These are phyloP conservation scores for Ballota nigra DNA, from an alignment of 257 asterid genomes.

Conservation along the genomic window DNA sequence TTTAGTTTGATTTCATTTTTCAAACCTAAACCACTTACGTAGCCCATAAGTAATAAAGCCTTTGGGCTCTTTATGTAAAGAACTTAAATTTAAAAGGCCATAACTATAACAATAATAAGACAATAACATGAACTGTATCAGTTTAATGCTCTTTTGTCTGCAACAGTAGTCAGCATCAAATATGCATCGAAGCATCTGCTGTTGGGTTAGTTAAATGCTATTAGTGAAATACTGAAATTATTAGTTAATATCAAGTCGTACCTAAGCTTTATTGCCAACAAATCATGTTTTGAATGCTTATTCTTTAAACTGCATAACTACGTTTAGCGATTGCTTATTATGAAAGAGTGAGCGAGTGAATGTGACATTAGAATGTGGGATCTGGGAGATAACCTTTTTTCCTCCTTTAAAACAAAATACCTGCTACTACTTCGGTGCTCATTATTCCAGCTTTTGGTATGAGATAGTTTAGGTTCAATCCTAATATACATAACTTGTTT, in stretches of 20 bases:
- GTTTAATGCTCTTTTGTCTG: too few relatives aligned
- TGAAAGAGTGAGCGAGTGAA: not conserved
- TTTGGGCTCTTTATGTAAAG: not conserved
- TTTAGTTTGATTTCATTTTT: constrained; percentile 3
- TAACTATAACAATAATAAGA: not conserved
- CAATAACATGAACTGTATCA: not conserved
- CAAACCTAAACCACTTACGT: too few relatives aligned
- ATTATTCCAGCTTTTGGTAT: not conserved
- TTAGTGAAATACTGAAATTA: too few relatives aligned
- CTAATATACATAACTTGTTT: not conserved
- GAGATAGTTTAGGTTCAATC: not conserved
- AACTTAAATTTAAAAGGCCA: not conserved
- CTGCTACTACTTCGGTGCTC: not conserved
- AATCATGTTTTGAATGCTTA: too few relatives aligned
- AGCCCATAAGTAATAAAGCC: not conserved
- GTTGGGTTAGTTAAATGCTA: too few relatives aligned
- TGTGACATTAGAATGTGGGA: not conserved
- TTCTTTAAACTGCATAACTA: too few relatives aligned
- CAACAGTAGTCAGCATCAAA: too few relatives aligned
- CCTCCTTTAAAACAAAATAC: not conserved
- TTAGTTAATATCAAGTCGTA: too few relatives aligned
- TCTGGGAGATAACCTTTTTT: not conserved
- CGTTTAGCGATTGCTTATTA: too few relatives aligned
- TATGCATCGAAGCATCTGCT: too few relatives aligned
- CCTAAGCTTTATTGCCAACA: too few relatives aligned